A percentile compares a stretch with the other conserved stretches of the same genome.
These are phyloP conservation scores for Saccharum officinarum DNA, from an alignment of 176 grass and related monocot genomes.

Conservation along the genomic window DNA sequence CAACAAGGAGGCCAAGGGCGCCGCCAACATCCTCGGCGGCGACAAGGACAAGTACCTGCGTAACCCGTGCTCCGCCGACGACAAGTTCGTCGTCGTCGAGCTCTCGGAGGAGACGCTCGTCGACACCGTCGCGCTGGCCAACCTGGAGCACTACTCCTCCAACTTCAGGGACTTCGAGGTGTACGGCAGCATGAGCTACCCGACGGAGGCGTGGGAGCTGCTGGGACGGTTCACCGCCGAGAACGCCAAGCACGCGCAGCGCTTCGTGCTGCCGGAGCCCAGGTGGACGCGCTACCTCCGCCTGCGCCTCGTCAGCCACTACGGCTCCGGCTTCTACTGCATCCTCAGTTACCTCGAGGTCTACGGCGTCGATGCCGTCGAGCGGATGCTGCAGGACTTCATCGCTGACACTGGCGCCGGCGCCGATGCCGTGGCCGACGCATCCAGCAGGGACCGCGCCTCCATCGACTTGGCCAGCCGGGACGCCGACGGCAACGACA, in stretches of 20 bases:
- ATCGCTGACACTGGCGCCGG: slow-evolving; percentile 31
- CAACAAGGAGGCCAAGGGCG: slow-evolving; percentile 91
- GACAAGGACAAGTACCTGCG: slow-evolving; percentile 89
- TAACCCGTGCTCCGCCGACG: slow-evolving; percentile 75
- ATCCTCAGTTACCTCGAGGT: slow-evolving; percentile 83
- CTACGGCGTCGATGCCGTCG: slow-evolving; percentile 75
- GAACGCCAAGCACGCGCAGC: slow-evolving; percentile 79
- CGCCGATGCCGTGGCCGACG: slow-evolving; percentile 7
- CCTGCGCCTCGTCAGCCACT: slow-evolving; percentile 67
- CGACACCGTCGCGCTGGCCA: slow-evolving; percentile 72
- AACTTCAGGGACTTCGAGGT: slow-evolving; percentile 72
- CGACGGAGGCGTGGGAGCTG: slow-evolving; percentile 64
- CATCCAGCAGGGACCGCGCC: slow-evolving; percentile 32
- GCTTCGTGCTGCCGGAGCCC: slow-evolving; percentile 68
- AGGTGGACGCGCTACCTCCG: slow-evolving; percentile 77
- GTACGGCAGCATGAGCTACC: slow-evolving; percentile 73
- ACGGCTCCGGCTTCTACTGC: slow-evolving; percentile 87
- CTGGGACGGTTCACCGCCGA: slow-evolving; percentile 68
- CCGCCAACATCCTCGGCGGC: slow-evolving; percentile 60
- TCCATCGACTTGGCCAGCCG: neutral
- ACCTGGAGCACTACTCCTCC: slow-evolving; percentile 95
- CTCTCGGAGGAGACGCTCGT: slow-evolving; percentile 89
- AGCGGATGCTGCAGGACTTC: slow-evolving; percentile 81
- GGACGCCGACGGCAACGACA: slow-evolving; percentile 14
- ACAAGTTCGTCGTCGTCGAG: slow-evolving; percentile 78